phyloP scores from a whole-genome alignment of 805 yeast species.

The Lipomyces japonicus region DNA sequence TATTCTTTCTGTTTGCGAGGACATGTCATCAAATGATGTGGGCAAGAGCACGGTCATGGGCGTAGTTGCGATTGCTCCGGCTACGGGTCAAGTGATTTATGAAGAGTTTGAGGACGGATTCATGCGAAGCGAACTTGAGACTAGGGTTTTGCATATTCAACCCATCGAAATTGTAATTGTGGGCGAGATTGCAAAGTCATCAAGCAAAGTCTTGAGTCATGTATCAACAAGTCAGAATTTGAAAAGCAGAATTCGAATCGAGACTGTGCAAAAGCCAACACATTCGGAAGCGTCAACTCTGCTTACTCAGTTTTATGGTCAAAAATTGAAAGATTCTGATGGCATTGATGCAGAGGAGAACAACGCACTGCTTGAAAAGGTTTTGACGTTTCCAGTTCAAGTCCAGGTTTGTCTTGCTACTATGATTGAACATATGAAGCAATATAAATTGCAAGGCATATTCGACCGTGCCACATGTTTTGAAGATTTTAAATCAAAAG shows the following conservation, averaged over 20 bases:
- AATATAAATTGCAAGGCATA: constrained; percentile 58
- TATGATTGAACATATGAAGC: constrained; percentile 54
- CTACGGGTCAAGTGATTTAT: constrained; percentile 69
- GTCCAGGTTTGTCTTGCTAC: constrained; percentile 44
- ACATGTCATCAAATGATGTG: constrained; percentile 6
- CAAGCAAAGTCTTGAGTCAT: constrained; percentile 31
- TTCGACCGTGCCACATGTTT: constrained; percentile 53
- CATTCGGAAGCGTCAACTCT: constrained; percentile 13
- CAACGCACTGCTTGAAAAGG: constrained; percentile 28
- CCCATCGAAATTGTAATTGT: constrained; percentile 70
- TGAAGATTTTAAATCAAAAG: constrained; percentile 47
- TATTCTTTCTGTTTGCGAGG: constrained; percentile 24
- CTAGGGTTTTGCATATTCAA: constrained; percentile 65
- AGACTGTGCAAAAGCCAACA: constrained; percentile 10
- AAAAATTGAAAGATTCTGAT: constrained; percentile 8
- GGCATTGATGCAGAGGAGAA: constrained; percentile 6
- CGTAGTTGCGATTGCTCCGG: constrained; percentile 62
- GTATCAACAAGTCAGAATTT: constrained; percentile 6
- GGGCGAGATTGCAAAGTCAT: constrained; percentile 41
- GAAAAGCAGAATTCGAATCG: constrained; percentile 19
- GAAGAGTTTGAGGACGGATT: constrained; percentile 66
- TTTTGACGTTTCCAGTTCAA: constrained; percentile 25
- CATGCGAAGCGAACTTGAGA: constrained; percentile 61
- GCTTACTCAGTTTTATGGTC: constrained; percentile 8
- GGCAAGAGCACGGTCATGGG: constrained; percentile 35